Evolutionary conservation across 2,329 filamentous ascomycete species (phyloP), one percentile per base, ranked within the genome.

Genomic region (Pseudogymnoascus pannorum): DNA sequence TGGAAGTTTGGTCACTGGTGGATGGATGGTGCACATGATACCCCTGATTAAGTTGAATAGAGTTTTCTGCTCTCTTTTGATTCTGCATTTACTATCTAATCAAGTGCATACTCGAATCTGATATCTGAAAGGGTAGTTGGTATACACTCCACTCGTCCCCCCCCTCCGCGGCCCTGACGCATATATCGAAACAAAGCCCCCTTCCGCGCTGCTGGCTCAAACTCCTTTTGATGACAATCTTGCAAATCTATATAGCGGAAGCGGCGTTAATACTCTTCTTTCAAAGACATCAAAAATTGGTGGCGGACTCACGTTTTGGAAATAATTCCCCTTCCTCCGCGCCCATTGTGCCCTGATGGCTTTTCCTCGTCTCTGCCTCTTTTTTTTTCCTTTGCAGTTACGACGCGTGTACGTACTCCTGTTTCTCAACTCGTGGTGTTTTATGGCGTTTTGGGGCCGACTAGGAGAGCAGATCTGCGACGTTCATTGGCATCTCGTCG

Each of bases 401-500:
- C 8, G 26, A 60, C 51, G 26, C 33, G 18, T 48, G 24, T 18
- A 4, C 26, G 2, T 38, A 20, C 59, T 29, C 8, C 8, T 16
- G 31, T 2, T 4, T 44, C 11, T 26, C 42, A 26, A 48, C 42
- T 48, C 14, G 12, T 26, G 42, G 22, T 48, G 22, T 26, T n/a
- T 26, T 24, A 48, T 16, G 42, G 26, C 22, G 22, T 24, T 26
- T 6, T 48, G 22, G 14, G 2, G 22, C 3, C 18, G n/a, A 26
- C 24, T 69, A 74, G 36, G 69, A 60, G 57, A 68, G 66, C 22
- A 74, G 68, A 68, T 73, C 73, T 68, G 75, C 76, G 77, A 83
- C 85, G 69, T 91, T 91, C 87, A 90, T 90, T 35, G 87, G 87
- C 87, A 91, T 91, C 77, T 91, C 87, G 69, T 91, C 87, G 68